Conservation (phyloP, 2,329 filamentous ascomycete genomes). For the Aspergillus versicolor region DNA sequence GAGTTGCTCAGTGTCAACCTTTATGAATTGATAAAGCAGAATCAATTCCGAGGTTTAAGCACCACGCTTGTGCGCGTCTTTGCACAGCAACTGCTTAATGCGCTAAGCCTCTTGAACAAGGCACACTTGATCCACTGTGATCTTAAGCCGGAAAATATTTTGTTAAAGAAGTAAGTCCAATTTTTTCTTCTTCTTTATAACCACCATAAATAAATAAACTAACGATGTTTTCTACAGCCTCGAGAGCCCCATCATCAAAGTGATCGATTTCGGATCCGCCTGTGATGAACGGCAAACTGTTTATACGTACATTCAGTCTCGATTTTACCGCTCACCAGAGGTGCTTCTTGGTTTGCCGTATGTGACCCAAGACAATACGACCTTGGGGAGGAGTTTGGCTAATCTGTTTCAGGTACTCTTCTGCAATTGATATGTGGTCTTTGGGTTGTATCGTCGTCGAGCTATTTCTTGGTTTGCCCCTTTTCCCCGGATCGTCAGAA, state of each 20-base stretch:
- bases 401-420: slow-evolving; percentile 67
- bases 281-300: slow-evolving; percentile 98
- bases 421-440: slow-evolving; percentile 99
- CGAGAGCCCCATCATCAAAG: slow-evolving; percentile 98
- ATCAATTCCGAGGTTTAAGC: slow-evolving; percentile 95
- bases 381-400: background rate
- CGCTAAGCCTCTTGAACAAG: slow-evolving; percentile 88
- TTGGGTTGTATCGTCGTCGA: slow-evolving; percentile 97
- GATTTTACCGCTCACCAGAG: slow-evolving; percentile 96
- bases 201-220: background rate
- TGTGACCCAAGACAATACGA: slow-evolving; percentile 22
- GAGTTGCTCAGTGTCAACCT: slow-evolving; percentile 95
- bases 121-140: slow-evolving; percentile 97
- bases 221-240: slow-evolving; percentile 52
- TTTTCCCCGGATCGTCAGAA: slow-evolving; percentile 96
- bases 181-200: background rate
- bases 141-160: slow-evolving; percentile 95
- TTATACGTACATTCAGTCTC: slow-evolving; percentile 97
- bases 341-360: slow-evolving; percentile 86
- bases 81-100: slow-evolving; percentile 92
- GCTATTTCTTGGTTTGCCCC: slow-evolving; percentile 86
- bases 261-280: slow-evolving; percentile 98
- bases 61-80: slow-evolving; percentile 97
- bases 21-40: slow-evolving; percentile 99
- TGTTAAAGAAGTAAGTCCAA: slow-evolving; percentile 77